Evolutionary conservation across 345 rosid genomes (phyloP), one percentile per base, ranked within the genome.

Genomic region (Cardamine occulta): DNA sequence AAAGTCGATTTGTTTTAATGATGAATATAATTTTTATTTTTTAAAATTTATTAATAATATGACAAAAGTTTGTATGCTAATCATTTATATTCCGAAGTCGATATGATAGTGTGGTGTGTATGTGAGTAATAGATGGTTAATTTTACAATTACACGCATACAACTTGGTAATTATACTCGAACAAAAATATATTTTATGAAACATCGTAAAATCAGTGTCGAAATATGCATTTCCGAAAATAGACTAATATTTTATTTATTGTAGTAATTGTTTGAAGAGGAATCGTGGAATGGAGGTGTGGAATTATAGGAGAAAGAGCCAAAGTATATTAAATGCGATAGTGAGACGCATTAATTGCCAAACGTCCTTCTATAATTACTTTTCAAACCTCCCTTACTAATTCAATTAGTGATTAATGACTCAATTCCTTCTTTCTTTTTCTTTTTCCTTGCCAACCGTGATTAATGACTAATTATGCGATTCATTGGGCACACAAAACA

Each of bases 231-330:
- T 26, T 73, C 24, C 35, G 10, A 29, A 54, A 40, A 54, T 54
- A 64, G 57, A 63, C 6, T 26, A 72, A 7, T 62, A 49, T 8
- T 34, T 19, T 14, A 19, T 19, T 51, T 48, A 0, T 6, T 10
- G 69, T 28, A 60, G 79, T 60, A 68, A 75, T 45, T 57, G 59
- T 56, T 48, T 15, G 17, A 9, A 35, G 53, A 74, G 29, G 73
- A 34, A n/a, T 61, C 51, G 65, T 76, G 24, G 63, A 76, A 56
- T 70, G 76, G 80, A 64, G 28, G 67, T 39, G 80, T 66, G 55
- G 79, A 67, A 59, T 49, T 75, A 68, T 67, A 59, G 74, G 68
- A 57, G 67, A 70, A 58, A 15, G 54, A 64, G 72, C 80, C 80
- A 63, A 71, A 64, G 72, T 65, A 15, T 57, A 17, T 48, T 77